Evolutionary conservation across 2,329 filamentous ascomycete genomes (phyloP), one percentile per base, ranked within the genome.

Genomic region (Exophiala xenobiotica): DNA sequence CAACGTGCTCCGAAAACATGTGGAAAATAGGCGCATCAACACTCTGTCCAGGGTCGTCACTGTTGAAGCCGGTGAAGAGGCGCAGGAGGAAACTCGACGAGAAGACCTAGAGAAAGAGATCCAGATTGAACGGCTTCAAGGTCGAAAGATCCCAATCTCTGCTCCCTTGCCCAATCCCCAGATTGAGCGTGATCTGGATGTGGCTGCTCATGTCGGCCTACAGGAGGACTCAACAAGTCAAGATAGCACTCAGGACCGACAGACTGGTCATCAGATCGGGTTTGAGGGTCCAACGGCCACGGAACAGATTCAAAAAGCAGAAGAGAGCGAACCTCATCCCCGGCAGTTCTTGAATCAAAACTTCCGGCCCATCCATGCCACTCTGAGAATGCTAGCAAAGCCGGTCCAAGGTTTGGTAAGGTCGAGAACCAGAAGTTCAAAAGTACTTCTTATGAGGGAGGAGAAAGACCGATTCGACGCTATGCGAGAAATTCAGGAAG

Each of bases 401-500:
- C 42, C 49, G 14, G 46, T 53, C 9, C 41, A 43, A 8, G 24
- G 29, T 4, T 26, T 55, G 18, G 47, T 29, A 20, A 45, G 22
- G 16, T 31, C 33, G 3, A 47, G 56, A 22, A 57, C 58, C 54
- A 61, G 53, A 39, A 65, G 63, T 33, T 71, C 74, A 6, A 80
- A 75, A 55, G 62, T 82, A 0, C 60, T 84, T 0, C 63, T 85
- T 0, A 73, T 87, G 45, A 75, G 85, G 57, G 79, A 85, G 19
- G 80, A 87, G 39, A 82, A 83, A 51, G 78, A 80, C 33, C 85
- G 90, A 53, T 95, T 95, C 62, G 72, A 84, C 14, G 75, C 90
- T 1, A 95, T 96, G 91, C 83, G 90, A 22, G 78, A 77, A 49
- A 90, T 96, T 38, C 90, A 96, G 67, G 66, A 74, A 2, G 73